Evolutionary conservation across 2,329 filamentous ascomycete species (phyloP).

Genomic region (Trichothecium roseum): DNA sequence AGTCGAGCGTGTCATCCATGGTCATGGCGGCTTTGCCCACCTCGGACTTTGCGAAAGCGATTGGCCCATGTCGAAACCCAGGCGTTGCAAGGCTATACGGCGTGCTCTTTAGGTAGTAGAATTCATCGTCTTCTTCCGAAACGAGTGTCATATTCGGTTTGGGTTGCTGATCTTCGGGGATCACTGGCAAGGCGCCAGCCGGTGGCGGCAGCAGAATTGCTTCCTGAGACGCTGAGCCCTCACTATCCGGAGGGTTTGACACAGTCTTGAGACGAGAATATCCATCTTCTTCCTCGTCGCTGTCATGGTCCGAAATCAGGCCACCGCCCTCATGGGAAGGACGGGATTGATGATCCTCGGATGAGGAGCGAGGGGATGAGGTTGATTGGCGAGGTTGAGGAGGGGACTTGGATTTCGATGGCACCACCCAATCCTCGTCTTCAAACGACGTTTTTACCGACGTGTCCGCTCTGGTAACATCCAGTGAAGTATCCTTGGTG

Average conservation of each 20-base stretch:
- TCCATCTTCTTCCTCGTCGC: too few species aligned
- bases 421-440: too few species aligned
- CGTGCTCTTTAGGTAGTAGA: slow-evolving; percentile 36
- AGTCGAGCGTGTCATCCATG: slow-evolving; percentile 44
- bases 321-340: too few species aligned
- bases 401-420: too few species aligned
- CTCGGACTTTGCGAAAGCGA: slow-evolving; percentile 38
- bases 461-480: too few species aligned
- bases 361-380: too few species aligned
- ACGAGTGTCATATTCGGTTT: slow-evolving; percentile 7
- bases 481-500: too few species aligned
- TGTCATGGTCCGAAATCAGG: too few species aligned
- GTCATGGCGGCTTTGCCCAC: slow-evolving; percentile 23
- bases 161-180: background rate
- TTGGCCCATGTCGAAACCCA: slow-evolving; percentile 42
- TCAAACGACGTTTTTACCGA: too few species aligned
- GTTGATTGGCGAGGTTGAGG: too few species aligned
- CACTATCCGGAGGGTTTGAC: background rate
- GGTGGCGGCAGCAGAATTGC: background rate
- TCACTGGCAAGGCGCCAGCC: background rate
- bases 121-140: slow-evolving; percentile 29
- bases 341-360: too few species aligned
- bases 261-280: background rate
- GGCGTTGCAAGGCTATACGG: slow-evolving; percentile 38
- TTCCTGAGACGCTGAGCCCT: background rate